Evolutionary conservation across 768 basidiomycete species (phyloP).

Genomic region (Pleurotus platypus): DNA sequence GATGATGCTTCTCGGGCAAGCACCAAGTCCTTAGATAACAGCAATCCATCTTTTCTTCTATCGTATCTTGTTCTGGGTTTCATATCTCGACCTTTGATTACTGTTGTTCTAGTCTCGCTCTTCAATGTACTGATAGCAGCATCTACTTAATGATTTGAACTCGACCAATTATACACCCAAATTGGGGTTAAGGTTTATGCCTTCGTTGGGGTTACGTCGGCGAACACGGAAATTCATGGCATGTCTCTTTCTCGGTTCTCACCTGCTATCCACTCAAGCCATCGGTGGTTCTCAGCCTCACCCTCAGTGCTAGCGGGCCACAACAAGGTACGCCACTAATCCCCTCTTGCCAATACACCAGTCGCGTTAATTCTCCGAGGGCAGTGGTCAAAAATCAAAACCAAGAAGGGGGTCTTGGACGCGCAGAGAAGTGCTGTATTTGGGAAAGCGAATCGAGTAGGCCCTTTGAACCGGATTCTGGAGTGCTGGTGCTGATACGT

Average conservation of each 20-base stretch:
- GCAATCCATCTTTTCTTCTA: not conserved
- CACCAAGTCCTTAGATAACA: conserved; percentile 39
- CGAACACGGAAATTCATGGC: not conserved
- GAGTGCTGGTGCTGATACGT: not conserved
- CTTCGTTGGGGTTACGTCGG: not conserved
- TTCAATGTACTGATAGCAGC: conserved; percentile 7
- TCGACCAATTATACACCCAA: not conserved
- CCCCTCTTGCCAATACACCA: no score
- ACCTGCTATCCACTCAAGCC: not conserved
- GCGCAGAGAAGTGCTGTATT: conserved; percentile 56
- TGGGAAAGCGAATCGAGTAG: conserved; percentile 50
- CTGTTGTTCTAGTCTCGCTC: no score
- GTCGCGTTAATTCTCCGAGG: not conserved
- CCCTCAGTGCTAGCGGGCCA: conserved; percentile 28
- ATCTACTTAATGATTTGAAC: not conserved
- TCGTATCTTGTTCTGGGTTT: conserved; percentile 8
- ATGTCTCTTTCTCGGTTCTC: conserved; percentile 4
- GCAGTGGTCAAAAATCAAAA: conserved; percentile 78
- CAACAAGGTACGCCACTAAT: conserved; percentile 31
- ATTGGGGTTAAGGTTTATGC: conserved; percentile 2
- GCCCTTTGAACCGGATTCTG: conserved; percentile 15
- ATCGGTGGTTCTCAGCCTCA: conserved; percentile 18
- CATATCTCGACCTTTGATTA: not conserved
- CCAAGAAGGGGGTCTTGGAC: conserved; percentile 65
- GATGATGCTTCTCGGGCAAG: conserved; percentile 73